These are phyloP conservation scores for Aureobasidium sp. DNA, from an alignment of 2,329 filamentous ascomycete genomes.

Conservation along the genomic window DNA sequence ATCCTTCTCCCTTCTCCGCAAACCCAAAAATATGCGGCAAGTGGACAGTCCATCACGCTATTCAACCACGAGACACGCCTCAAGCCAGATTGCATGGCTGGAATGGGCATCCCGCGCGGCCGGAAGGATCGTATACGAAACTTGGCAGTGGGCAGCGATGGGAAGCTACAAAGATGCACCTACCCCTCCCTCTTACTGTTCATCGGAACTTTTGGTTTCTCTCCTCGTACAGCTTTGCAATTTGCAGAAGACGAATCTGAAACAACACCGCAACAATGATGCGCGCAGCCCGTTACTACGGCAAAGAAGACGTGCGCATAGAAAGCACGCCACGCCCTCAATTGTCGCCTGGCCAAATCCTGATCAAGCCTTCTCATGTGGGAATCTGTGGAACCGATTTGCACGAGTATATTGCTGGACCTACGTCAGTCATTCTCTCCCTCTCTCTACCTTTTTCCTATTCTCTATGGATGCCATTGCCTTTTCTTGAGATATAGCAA, in stretches of 20 bases:
- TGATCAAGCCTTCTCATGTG: slow-evolving; percentile 3
- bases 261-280: slow-evolving; percentile 27
- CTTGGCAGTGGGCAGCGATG: background rate
- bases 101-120: background rate
- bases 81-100: background rate
- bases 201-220: too few relatives aligned
- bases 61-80: background rate
- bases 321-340: slow-evolving; percentile 43
- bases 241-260: too few relatives aligned
- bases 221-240: too few relatives aligned
- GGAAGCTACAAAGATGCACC: background rate
- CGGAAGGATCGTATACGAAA: background rate
- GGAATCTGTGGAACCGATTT: slow-evolving; percentile 9
- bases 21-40: background rate
- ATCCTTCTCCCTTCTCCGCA: background rate
- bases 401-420: slow-evolving; percentile 42
- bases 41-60: background rate
- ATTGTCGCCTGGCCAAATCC: slow-evolving; percentile 46
- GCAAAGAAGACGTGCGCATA: slow-evolving; percentile 49
- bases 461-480: too few relatives aligned
- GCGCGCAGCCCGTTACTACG: slow-evolving; percentile 50
- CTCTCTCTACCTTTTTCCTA: background rate
- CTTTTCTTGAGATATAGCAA: background rate
- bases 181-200: background rate
- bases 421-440: slow-evolving; percentile 22